Conservation (phyloP, 768 basidiomycete species). For the Termitomyces bulborhizus region DNA sequence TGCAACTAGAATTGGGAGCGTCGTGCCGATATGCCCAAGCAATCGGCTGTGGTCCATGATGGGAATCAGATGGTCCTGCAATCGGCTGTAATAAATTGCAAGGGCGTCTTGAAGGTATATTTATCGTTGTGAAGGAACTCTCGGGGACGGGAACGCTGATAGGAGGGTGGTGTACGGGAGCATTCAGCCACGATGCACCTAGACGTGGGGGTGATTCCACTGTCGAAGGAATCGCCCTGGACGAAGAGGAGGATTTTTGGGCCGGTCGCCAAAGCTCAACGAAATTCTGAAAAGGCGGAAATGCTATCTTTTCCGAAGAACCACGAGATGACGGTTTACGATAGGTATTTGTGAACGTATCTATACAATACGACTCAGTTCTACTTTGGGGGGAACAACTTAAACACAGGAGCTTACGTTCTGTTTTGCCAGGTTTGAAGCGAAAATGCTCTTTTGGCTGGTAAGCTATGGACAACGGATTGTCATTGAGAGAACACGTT, state of each 20-base stretch:
- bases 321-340: neutral
- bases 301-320: neutral
- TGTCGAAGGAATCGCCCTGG: neutral
- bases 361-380: neutral
- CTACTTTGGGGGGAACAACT: neutral
- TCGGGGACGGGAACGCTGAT: neutral
- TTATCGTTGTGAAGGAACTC: neutral
- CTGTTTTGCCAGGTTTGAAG: neutral
- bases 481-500: neutral
- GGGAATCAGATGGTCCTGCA: neutral
- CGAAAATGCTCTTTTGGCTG: neutral
- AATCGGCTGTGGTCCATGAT: neutral
- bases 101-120: neutral
- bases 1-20: too few species aligned
- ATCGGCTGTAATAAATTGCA: neutral
- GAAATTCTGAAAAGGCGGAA: neutral
- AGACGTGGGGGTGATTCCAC: neutral
- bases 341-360: slow-evolving; percentile 3
- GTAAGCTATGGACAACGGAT: neutral
- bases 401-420: neutral
- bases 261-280: neutral
- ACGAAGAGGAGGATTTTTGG: neutral
- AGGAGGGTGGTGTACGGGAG: too few species aligned
- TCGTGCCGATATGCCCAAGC: too few species aligned
- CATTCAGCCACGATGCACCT: neutral